Conservation (phyloP, 176 grass and related monocot species). For the Chrysopogon serrulatus region DNA sequence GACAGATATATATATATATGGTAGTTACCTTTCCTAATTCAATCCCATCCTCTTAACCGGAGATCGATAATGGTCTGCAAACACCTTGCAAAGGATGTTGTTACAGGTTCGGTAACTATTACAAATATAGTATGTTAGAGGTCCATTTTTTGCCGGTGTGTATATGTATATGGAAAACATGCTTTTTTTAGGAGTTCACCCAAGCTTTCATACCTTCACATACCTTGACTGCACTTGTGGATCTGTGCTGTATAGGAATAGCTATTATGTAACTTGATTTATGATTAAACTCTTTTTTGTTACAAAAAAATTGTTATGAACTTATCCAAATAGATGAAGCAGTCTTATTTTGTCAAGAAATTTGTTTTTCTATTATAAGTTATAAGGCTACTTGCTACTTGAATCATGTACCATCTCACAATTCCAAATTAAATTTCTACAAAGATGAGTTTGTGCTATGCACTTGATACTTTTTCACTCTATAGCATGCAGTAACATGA, state of each 20-base stretch:
- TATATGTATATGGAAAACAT: background rate
- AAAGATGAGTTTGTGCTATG: background rate
- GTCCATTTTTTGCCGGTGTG: background rate
- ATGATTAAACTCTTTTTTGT: background rate
- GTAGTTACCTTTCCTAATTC: background rate
- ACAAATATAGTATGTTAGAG: background rate
- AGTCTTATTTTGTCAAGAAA: background rate
- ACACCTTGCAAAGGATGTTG: no score
- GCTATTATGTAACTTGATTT: background rate
- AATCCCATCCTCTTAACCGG: background rate
- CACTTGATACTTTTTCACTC: background rate
- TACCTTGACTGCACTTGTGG: background rate
- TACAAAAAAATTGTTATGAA: background rate
- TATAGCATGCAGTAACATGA: background rate
- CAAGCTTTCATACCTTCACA: background rate
- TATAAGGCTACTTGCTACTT: background rate
- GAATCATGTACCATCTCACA: background rate
- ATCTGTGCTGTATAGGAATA: background rate
- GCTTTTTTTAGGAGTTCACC: background rate
- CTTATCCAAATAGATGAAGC: background rate
- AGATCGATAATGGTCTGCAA: background rate
- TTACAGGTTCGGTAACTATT: background rate
- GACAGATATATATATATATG: no score
- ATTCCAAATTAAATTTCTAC: background rate
- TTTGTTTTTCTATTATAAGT: background rate